A percentile compares a stretch with the other conserved stretches of the same genome.
phyloP scores from a whole-genome alignment of 805 yeast species.

The Ogataea chonburiensis region DNA sequence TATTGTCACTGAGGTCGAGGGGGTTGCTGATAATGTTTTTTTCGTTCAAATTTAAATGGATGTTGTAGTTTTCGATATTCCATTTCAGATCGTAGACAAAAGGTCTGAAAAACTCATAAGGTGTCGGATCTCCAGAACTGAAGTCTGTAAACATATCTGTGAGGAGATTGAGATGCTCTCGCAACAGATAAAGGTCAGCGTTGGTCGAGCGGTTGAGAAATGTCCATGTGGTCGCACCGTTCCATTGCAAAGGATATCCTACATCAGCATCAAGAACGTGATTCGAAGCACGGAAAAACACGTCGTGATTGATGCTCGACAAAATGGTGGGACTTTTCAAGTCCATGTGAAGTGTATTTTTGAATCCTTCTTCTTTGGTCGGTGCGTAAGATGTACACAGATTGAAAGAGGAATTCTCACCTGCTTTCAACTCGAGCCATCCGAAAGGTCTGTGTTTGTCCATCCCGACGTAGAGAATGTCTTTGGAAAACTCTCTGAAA shows the following conservation, averaged over 20 bases:
- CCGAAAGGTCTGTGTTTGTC: slow-evolving; percentile 65
- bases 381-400: slow-evolving; percentile 53
- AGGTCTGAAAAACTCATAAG: slow-evolving; percentile 78
- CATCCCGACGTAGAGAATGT: slow-evolving; percentile 37
- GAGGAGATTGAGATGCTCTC: slow-evolving; percentile 78
- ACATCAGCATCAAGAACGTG: slow-evolving; percentile 56
- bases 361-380: slow-evolving; percentile 50
- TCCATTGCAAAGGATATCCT: slow-evolving; percentile 80
- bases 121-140: slow-evolving; percentile 63
- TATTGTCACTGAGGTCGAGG: slow-evolving; percentile 75
- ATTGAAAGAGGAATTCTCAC: slow-evolving; percentile 49
- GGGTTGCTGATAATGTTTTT: slow-evolving; percentile 88
- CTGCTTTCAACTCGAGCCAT: slow-evolving; percentile 78
- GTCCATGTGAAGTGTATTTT: slow-evolving; percentile 44
- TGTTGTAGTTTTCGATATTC: slow-evolving; percentile 52
- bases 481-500: slow-evolving; percentile 80
- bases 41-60: slow-evolving; percentile 81
- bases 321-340: slow-evolving; percentile 61
- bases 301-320: slow-evolving; percentile 86
- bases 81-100: slow-evolving; percentile 60
- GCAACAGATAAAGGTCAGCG: slow-evolving; percentile 60
- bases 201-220: slow-evolving; percentile 53
- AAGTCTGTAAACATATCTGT: slow-evolving; percentile 78
- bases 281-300: slow-evolving; percentile 59
- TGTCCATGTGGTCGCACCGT: slow-evolving; percentile 70